A percentile compares a stretch with the other conserved stretches of the same genome.
Conservation (phyloP, 1,139 yeast species). For the Diutina pseudorugosa region DNA sequence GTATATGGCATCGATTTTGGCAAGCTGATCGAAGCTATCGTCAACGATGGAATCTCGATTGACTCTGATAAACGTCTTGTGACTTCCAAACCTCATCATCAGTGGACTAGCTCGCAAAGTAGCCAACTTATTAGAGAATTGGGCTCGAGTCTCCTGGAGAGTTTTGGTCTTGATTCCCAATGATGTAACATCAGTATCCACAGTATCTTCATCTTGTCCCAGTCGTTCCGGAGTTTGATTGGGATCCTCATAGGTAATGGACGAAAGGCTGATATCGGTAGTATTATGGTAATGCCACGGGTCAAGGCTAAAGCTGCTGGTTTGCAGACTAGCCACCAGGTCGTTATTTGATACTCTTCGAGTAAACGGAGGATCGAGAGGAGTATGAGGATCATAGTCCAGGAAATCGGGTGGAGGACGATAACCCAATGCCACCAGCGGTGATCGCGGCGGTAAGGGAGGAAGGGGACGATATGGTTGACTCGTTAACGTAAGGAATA, state of each 20-base stretch:
- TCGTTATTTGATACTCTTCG: conserved; percentile 55
- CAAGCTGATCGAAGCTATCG: background rate
- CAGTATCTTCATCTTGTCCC: background rate
- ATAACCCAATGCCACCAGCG: background rate
- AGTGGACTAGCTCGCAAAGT: background rate
- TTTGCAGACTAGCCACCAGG: conserved; percentile 86
- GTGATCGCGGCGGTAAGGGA: background rate
- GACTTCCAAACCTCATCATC: background rate
- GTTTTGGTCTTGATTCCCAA: background rate
- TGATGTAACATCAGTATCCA: background rate
- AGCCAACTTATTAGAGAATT: background rate
- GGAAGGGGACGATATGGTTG: background rate
- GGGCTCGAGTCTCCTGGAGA: background rate
- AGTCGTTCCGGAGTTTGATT: background rate
- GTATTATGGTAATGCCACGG: background rate
- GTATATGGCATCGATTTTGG: conserved; percentile 56
- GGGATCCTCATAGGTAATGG: background rate
- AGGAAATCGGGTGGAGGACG: background rate
- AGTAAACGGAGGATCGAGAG: background rate
- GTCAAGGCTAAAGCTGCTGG: conserved; percentile 24
- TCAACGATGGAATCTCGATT: background rate
- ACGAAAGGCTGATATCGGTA: background rate
- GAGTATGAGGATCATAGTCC: no score
- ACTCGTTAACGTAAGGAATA: background rate
- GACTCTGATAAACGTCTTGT: background rate